Conservation (phyloP, 2,329 filamentous ascomycete genomes). For the Epicoccum sorghinum region DNA sequence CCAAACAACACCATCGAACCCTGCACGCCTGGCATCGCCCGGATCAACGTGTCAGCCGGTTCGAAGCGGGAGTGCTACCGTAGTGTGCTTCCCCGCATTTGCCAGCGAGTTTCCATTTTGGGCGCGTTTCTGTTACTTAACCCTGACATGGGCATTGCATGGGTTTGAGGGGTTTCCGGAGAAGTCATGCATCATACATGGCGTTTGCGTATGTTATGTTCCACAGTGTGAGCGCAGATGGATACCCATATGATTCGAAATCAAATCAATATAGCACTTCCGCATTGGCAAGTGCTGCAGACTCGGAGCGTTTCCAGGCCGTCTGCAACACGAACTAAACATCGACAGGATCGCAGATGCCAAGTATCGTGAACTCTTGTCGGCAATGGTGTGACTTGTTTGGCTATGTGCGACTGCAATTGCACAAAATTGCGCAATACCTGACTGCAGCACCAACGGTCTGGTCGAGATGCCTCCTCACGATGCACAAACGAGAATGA, state of each 20-base stretch:
- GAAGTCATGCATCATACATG: constrained; percentile 37
- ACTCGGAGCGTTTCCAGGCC: constrained; percentile 2
- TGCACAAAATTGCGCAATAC: constrained; percentile 21
- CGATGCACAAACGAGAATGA: constrained; percentile 1
- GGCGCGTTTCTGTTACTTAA: constrained; percentile 45
- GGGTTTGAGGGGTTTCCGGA: constrained; percentile 19
- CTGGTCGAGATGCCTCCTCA: constrained; percentile 7
- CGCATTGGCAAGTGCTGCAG: constrained; percentile 15
- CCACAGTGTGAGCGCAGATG: constrained; percentile 27
- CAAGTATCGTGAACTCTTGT: constrained; percentile 41
- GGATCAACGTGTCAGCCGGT: constrained; percentile 34
- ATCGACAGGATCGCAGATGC: constrained; percentile 23
- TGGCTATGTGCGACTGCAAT: constrained; percentile 18
- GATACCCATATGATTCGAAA: constrained; percentile 43
- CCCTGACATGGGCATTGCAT: constrained; percentile 23
- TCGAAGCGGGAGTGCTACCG: constrained; percentile 39
- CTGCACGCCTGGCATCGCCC: constrained; percentile 27
- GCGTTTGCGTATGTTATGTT: constrained; percentile 31
- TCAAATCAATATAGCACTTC: constrained; percentile 23
- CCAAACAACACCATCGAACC: constrained; percentile 30
- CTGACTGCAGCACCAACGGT: constrained; percentile 6
- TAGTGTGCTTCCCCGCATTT: constrained; percentile 47
- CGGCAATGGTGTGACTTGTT: constrained; percentile 28
- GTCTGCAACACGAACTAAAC: neutral
- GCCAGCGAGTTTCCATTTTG: constrained; percentile 26